Evolutionary conservation across 169 alveolate species (phyloP), one percentile per base, ranked within the genome.

Genomic region (Theileria sp.): DNA sequence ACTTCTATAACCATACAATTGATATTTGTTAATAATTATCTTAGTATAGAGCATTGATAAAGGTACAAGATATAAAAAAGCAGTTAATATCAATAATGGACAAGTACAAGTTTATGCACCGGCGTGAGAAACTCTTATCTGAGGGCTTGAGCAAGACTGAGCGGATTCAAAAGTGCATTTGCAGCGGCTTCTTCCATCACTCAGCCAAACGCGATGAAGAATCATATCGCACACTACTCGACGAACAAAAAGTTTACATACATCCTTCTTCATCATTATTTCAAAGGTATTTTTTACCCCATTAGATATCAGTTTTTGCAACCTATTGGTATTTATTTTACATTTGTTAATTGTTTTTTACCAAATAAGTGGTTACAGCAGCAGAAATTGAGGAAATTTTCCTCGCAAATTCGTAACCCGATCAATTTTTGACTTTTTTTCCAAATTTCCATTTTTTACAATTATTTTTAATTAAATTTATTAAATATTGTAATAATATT

Each of bases 181-280:
- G 99, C 74, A 97, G 99, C 0, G 99, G 99, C 6, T 98, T 95
- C 95, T 98, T 98, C 90, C 92, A 93, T 30, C 98, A 98, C 89
- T 98, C 99, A 0, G 97, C 99, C 50, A 94, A 96, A 75, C 94
- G 96, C 81, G 99, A 97, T 80, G 97, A 96, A 74, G 99, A 98
- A 86, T 99, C 99, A 21, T 98, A 98, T 81, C 94, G 98, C 74
- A 97, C 99, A 0, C 83, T 98, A 17, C 87, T 96, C 30, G 99
- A 98, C 79, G 96, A 96, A 79, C 98, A 98, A 76, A 96, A 97
- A 58, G 99, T 98, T 3, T 97, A 92, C 92, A 96, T 98, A 56
- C 99, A 98, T 87, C 99, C 99, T 3, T 95, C 99, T 3, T 93
- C 98, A 73, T 95, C 99, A 3, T 92, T 98, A 62, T 97, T 96